These are phyloP conservation scores for Heritiera fomes DNA, from an alignment of 345 rosid species.

Conservation along the genomic window DNA sequence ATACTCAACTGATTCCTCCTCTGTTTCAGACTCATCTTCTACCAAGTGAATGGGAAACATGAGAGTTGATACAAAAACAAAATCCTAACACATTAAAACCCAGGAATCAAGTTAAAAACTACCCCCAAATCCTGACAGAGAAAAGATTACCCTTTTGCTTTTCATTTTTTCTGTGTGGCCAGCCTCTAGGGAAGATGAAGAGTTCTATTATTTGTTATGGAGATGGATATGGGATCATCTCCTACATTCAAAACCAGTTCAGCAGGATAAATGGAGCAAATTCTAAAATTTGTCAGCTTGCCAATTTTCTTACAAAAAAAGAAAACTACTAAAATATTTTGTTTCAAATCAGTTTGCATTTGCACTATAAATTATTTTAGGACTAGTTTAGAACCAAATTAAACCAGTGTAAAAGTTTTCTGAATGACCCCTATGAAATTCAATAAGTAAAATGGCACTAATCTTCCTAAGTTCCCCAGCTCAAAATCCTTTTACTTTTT, in stretches of 20 bases:
- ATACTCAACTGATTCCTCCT: constrained; percentile 42
- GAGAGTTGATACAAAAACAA: constrained; percentile 8
- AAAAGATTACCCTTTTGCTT: neutral
- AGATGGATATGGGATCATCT: neutral
- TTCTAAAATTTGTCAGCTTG: neutral
- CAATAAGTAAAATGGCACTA: neutral
- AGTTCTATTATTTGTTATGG: neutral
- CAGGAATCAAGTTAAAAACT: constrained; percentile 1
- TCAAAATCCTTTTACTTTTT: neutral
- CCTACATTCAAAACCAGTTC: neutral
- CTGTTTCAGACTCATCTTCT: constrained; percentile 54
- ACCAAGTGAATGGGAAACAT: constrained; percentile 23
- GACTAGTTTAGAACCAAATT: neutral
- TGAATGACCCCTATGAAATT: neutral
- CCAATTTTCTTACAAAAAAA: neutral
- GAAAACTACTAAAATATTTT: neutral
- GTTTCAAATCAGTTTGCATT: neutral
- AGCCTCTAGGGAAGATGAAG: neutral
- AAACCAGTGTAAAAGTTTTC: neutral
- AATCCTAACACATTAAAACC: neutral
- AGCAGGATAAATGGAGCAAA: neutral
- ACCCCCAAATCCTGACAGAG: neutral
- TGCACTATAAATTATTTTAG: neutral
- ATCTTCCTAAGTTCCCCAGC: neutral
- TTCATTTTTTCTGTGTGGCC: neutral